Base-by-base conservation (phyloP, 164 flowering plant genomes). In the Saururus chinensis region DNA sequence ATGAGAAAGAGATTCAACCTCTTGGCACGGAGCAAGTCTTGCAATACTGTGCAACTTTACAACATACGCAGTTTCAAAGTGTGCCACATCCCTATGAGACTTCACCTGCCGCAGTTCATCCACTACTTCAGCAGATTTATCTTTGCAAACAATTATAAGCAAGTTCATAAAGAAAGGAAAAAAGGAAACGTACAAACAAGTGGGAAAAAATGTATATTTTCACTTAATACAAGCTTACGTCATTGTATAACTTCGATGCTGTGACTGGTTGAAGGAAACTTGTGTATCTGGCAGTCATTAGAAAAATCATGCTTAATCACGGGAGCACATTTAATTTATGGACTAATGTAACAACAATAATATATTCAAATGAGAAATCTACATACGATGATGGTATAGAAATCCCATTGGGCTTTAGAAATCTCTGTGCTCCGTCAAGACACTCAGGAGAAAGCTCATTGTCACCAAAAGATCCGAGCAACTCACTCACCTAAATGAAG, bases 371-470 rank as follows among this genome's bases (percentile, higher is more conserved):
- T 12, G 14, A 45, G n/a, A 45, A 17, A 45, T 12, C 14, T 45
- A 78, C 91, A 56, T 86, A 91, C 96, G 93, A 83, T 59, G 96
- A 87, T 42, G 99, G 99, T 75, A 95, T 91, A 56, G 99, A 95
- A 57, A 95, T 86, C 49, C 99, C 99, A 57, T 91, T 96, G 35
- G 71, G 69, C 77, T 95, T 95, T 73, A 95, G 67, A 74, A 87
- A 85, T 72, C 87, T 74, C 64, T 88, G 88, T 23, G 99, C 99
- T 65, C 99, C 99, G 80, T 95, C 97, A 76, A 95, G 92, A 74
- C 97, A 95, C 69, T 95, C 99, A 14, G 99, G 99, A 56, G 99
- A 95, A 51, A 95, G 88, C 70, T 95, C 99, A 76, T 95, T 95
- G 70, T 95, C 99, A 60, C 97, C 99, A 77, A 95, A 95, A 69